These are phyloP conservation scores for Botrytis deweyae DNA, from an alignment of 2,329 filamentous ascomycete species.

Conservation along the genomic window DNA sequence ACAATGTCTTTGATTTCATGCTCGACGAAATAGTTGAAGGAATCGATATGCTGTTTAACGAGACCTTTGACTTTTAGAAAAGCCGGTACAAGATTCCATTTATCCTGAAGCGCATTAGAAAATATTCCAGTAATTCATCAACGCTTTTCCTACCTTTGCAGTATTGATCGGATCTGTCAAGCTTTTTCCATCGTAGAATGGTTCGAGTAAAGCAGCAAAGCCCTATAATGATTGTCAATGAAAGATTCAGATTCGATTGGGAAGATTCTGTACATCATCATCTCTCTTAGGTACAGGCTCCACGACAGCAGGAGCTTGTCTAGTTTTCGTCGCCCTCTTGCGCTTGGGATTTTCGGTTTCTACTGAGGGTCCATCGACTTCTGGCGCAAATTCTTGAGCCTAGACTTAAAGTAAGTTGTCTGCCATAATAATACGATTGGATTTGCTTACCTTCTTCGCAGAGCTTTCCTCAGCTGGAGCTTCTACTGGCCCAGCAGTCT, in stretches of 20 bases:
- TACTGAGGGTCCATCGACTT: conserved; percentile 9
- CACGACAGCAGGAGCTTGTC: conserved; percentile 23
- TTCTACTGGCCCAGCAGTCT: conserved; percentile 16
- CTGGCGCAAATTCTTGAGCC: conserved; percentile 12
- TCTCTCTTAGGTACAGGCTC: conserved; percentile 25
- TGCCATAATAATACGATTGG: neutral
- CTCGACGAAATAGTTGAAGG: conserved; percentile 97
- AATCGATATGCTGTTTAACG: conserved; percentile 86
- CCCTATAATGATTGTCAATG: conserved; percentile 37
- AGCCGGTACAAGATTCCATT: conserved; percentile 95
- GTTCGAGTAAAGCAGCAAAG: conserved; percentile 64
- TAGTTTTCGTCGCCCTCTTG: conserved; percentile 26
- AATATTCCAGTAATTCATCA: neutral
- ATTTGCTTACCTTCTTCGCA: conserved; percentile 4
- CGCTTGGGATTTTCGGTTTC: conserved; percentile 34
- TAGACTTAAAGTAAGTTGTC: conserved; percentile 3
- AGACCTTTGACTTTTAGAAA: conserved; percentile 95
- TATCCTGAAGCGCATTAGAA: conserved; percentile 65
- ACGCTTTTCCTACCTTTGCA: conserved; percentile 43
- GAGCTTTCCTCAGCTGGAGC: neutral
- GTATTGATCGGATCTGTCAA: conserved; percentile 69
- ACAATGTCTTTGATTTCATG: conserved; percentile 97
- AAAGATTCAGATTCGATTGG: neutral
- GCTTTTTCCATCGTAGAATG: conserved; percentile 68
- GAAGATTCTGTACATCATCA: conserved; percentile 33